Percentiles rank a stretch among this genome's conserved stretches.
Conservation (phyloP, 257 asterid species). For the Salvia miltiorrhiza region DNA sequence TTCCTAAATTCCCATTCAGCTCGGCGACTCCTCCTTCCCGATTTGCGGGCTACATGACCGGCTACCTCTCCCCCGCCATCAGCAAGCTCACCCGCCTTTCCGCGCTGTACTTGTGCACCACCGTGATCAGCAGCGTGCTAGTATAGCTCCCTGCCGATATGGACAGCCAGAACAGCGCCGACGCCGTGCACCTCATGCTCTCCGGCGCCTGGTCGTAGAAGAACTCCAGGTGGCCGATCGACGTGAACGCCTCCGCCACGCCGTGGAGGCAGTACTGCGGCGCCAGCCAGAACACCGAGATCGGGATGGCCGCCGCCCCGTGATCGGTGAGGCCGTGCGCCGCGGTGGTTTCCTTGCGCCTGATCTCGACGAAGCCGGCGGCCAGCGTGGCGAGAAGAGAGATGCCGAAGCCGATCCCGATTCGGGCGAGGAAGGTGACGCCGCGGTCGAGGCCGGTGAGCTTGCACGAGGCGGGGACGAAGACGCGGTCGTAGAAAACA, state of each 20-base stretch:
- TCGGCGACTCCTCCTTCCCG: too few relatives aligned
- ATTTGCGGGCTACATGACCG: too few relatives aligned
- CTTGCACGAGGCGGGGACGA: slow-evolving; percentile 54
- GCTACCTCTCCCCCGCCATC: too few relatives aligned
- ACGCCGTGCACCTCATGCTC: slow-evolving; percentile 82
- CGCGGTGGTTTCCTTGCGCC: slow-evolving; percentile 50
- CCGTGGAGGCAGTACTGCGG: slow-evolving; percentile 79
- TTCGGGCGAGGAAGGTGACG: slow-evolving; percentile 58
- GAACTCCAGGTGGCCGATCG: slow-evolving; percentile 81
- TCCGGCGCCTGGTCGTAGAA: slow-evolving; percentile 90
- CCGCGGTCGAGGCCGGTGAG: slow-evolving; percentile 77
- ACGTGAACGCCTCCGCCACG: slow-evolving; percentile 78
- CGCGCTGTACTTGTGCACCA: slow-evolving; percentile 63
- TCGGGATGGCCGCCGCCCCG: slow-evolving; percentile 45
- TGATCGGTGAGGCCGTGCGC: slow-evolving; percentile 40
- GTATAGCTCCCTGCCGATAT: slow-evolving; percentile 74
- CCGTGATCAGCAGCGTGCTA: slow-evolving; percentile 64
- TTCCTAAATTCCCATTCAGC: too few relatives aligned
- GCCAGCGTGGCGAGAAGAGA: slow-evolving; percentile 61
- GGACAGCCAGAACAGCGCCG: slow-evolving; percentile 75
- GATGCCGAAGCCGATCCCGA: slow-evolving; percentile 63
- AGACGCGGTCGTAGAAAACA: slow-evolving; percentile 61
- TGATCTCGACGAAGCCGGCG: slow-evolving; percentile 62
- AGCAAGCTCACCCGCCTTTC: too few relatives aligned
- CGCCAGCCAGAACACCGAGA: slow-evolving; percentile 75